Conservation (phyloP, 2,329 filamentous ascomycete genomes). For the Lachnellula hyalina region DNA sequence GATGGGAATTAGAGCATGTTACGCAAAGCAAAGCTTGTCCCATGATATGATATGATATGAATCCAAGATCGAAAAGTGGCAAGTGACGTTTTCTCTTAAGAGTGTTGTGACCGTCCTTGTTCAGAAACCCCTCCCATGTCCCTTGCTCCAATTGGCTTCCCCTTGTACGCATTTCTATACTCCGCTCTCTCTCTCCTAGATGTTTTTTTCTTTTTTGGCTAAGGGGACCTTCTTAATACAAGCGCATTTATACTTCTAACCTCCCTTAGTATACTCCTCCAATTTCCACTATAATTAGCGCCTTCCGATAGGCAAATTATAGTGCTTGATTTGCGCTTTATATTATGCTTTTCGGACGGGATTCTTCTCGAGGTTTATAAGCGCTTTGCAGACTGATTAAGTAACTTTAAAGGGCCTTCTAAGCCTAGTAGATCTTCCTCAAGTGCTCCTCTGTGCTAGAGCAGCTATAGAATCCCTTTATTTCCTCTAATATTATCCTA, state of each 20-base stretch:
- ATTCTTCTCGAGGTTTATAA: background rate
- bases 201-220: too few relatives aligned
- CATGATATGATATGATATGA: too few relatives aligned
- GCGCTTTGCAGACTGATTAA: background rate
- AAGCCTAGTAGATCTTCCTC: background rate
- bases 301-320: background rate
- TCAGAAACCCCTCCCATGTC: background rate
- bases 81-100: too few relatives aligned
- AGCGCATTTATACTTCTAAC: background rate
- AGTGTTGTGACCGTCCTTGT: background rate
- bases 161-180: too few relatives aligned
- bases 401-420: background rate
- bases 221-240: conserved; percentile 1
- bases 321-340: background rate
- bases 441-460: background rate
- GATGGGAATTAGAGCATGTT: too few relatives aligned
- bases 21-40: too few relatives aligned
- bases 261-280: background rate
- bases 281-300: background rate
- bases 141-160: too few relatives aligned
- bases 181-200: too few relatives aligned
- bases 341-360: background rate
- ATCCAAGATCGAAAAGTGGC: too few relatives aligned
- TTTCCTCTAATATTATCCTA: background rate
- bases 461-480: background rate